Percentiles rank a stretch among this genome's conserved stretches.
These are phyloP conservation scores for Pseudevernia furfuracea DNA, from an alignment of 495 filamentous ascomycete species.

Conservation along the genomic window DNA sequence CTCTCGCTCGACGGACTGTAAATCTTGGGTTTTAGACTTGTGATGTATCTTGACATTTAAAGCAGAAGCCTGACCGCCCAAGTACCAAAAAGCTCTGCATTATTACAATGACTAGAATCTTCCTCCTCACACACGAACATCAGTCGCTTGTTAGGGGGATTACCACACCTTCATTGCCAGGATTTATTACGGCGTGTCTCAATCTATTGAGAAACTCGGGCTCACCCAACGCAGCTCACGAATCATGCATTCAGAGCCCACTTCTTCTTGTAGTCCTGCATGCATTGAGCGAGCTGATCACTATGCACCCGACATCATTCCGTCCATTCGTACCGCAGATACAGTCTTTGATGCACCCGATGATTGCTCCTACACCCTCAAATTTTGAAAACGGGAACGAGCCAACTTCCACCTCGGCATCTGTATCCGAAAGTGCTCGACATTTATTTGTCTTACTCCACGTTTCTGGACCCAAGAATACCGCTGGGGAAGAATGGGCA, in stretches of 20 bases:
- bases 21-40: neutral
- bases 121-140: constrained; percentile 69
- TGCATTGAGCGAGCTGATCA: constrained; percentile 60
- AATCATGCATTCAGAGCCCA: constrained; percentile 23
- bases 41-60: neutral
- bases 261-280: constrained; percentile 56
- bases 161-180: constrained; percentile 71
- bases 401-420: constrained; percentile 37
- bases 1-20: neutral
- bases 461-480: constrained; percentile 67
- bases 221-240: constrained; percentile 21
- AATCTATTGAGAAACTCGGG: constrained; percentile 36
- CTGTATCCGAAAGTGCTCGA: constrained; percentile 46
- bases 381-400: constrained; percentile 29
- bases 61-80: constrained; percentile 64
- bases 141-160: constrained; percentile 79
- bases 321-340: constrained; percentile 66
- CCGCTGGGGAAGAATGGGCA: constrained; percentile 63
- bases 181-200: constrained; percentile 64
- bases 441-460: constrained; percentile 60
- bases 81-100: constrained; percentile 65
- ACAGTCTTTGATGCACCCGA: constrained; percentile 47
- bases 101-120: constrained; percentile 71
- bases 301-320: constrained; percentile 68
- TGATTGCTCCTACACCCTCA: constrained; percentile 49